Percentiles rank a stretch among this genome's conserved stretches.
phyloP scores from a whole-genome alignment of 2,329 filamentous ascomycete species.

The Cladosporium sp. region DNA sequence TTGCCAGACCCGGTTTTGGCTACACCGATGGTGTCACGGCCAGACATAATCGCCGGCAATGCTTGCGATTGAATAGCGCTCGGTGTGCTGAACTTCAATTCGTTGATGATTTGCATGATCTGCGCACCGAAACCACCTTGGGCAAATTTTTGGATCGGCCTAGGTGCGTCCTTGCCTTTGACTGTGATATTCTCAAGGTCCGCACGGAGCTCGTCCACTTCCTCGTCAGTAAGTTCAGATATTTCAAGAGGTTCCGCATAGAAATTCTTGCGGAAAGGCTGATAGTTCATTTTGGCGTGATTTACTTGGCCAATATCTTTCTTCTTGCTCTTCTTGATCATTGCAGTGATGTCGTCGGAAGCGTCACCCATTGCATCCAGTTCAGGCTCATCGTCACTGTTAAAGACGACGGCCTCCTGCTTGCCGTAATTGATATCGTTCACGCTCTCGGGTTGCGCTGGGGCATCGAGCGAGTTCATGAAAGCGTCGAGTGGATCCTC shows the following conservation, averaged over 20 bases:
- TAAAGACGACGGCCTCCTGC: constrained; percentile 74
- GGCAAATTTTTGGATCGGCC: constrained; percentile 93
- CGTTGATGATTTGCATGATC: constrained; percentile 78
- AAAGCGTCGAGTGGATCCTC: constrained; percentile 94
- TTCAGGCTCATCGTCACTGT: constrained; percentile 71
- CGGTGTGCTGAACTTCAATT: constrained; percentile 78
- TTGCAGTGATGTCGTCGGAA: constrained; percentile 61
- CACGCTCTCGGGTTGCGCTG: constrained; percentile 31
- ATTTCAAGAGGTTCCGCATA: constrained; percentile 88
- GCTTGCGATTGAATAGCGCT: constrained; percentile 96
- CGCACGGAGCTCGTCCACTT: constrained; percentile 73
- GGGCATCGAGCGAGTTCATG: constrained; percentile 68
- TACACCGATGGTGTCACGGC: constrained; percentile 90
- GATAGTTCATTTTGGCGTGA: constrained; percentile 80
- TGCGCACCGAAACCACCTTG: constrained; percentile 88
- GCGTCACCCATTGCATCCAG: constrained; percentile 61
- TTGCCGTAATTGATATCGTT: constrained; percentile 45
- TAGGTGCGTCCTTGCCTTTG: constrained; percentile 79
- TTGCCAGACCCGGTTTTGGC: constrained; percentile 98
- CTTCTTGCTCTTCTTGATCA: constrained; percentile 73
- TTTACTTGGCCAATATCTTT: constrained; percentile 89
- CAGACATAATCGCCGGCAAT: constrained; percentile 91
- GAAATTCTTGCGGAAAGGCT: constrained; percentile 88
- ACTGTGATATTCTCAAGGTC: constrained; percentile 97
- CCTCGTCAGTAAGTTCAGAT: constrained; percentile 75